Evolutionary conservation across 805 yeast species (phyloP).

Genomic region (Lachancea fermentati): DNA sequence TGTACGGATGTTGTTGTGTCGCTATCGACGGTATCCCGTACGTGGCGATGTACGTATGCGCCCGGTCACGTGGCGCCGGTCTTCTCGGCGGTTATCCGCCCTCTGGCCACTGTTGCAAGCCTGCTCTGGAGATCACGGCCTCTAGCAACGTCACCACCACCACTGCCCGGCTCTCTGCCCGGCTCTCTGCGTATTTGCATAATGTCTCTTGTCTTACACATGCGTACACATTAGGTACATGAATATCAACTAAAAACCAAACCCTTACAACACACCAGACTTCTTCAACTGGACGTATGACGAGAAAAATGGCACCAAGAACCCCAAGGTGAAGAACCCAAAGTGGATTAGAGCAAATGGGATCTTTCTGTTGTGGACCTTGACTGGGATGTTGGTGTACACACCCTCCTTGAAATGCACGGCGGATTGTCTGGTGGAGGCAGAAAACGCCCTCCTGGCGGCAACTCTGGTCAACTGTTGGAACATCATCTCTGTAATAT

Average conservation of each 20-base stretch:
- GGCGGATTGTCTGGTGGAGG: conserved; percentile 41
- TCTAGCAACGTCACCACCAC: too few species aligned
- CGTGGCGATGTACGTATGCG: too few species aligned
- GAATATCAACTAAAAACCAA: background rate
- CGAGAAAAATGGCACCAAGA: conserved; percentile 73
- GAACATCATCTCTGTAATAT: conserved; percentile 21
- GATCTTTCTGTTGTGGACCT: conserved; percentile 86
- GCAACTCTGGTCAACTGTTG: conserved; percentile 31
- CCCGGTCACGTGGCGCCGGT: too few species aligned
- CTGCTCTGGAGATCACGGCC: too few species aligned
- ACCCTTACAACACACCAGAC: conserved; percentile 52
- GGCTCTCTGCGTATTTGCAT: background rate
- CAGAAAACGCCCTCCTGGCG: conserved; percentile 46
- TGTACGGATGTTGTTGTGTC: too few species aligned
- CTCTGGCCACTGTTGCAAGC: too few species aligned
- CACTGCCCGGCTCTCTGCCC: too few species aligned
- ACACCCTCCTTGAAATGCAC: conserved; percentile 72
- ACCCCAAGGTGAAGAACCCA: conserved; percentile 67
- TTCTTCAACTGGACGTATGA: conserved; percentile 80
- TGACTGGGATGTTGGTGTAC: conserved; percentile 90
- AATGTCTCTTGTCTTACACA: background rate
- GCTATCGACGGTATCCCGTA: too few species aligned
- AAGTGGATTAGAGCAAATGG: conserved; percentile 82
- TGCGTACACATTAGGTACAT: background rate
- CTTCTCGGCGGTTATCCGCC: too few species aligned